These are phyloP conservation scores for Camellia japonica DNA, from an alignment of 148 eudicot genomes.

Conservation along the genomic window DNA sequence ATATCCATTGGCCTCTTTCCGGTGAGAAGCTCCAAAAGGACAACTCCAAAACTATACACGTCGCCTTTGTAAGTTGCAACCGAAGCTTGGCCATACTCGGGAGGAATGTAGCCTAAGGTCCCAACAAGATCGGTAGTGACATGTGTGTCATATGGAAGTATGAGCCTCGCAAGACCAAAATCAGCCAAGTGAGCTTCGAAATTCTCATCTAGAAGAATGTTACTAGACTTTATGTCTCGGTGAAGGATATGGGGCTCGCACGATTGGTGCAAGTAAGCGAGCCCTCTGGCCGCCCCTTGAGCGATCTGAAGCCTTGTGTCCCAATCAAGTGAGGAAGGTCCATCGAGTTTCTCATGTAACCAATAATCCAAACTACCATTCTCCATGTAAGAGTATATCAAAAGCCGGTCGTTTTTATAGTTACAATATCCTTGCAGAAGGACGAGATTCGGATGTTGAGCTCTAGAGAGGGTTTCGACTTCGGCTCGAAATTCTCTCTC, in stretches of 20 bases:
- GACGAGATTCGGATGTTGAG: constrained; percentile 49
- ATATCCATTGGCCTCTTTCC: constrained; percentile 57
- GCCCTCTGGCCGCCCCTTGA: constrained; percentile 43
- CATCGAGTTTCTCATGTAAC: constrained; percentile 50
- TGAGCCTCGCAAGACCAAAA: constrained; percentile 52
- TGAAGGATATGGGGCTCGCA: constrained; percentile 53
- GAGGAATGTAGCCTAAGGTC: constrained; percentile 57
- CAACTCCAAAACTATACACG: constrained; percentile 54
- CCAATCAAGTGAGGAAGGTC: constrained; percentile 46
- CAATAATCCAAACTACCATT: constrained; percentile 57
- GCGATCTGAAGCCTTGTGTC: constrained; percentile 39
- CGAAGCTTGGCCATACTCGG: constrained; percentile 51
- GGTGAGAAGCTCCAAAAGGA: constrained; percentile 52
- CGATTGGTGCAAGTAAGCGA: constrained; percentile 45
- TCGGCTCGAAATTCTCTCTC: constrained; percentile 57
- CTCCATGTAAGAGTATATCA: constrained; percentile 55
- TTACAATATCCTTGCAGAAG: constrained; percentile 47
- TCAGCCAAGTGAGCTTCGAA: constrained; percentile 58
- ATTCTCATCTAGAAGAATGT: constrained; percentile 44
- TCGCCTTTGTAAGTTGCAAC: constrained; percentile 57
- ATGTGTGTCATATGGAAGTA: constrained; percentile 45
- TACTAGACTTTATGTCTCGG: constrained; percentile 54
- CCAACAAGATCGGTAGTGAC: constrained; percentile 58
- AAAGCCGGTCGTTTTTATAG: constrained; percentile 33
- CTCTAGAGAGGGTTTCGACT: constrained; percentile 48